Evolutionary conservation across 257 asterid genomes (phyloP), one percentile per base, ranked within the genome.

Genomic region (Capsicum rhomboideum): DNA sequence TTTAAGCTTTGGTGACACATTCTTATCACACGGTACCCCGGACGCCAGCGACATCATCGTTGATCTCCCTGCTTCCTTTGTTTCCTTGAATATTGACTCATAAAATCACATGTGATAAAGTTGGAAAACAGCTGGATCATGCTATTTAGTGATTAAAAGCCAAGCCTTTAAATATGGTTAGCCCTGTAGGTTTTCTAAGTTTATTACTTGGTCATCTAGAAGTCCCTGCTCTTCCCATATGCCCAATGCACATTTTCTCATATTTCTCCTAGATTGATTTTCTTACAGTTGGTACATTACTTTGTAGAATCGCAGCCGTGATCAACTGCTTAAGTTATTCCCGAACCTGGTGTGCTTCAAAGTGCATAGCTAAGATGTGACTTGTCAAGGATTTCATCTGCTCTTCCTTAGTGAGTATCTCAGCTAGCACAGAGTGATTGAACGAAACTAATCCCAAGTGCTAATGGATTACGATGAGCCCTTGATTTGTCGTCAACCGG

Each of bases 271-370:
- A 66, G 31, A 46, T 64, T 31, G 26, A 44, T 42, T 69, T 61
- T 64, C 54, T 69, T 75, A 69, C 53, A 44, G 31, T 34, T 3
- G 75, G 17, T 82, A 37, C 75, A 67, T 85, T 82, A 46, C 55
- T 55, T 86, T 67, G 86, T 91, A 93, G 99, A 91, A 91, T 84
- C 92, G 98, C 53, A 90, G 86, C 88, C 93, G 90, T 26, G 93
- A 87, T 46, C 90, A 93, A 82, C 88, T 97, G 91, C 96, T 95
- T 37, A 89, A 89, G 86, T 17, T 92, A 88, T 96, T 94, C 84
- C 98, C 98, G 3, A 92, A 91, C 72, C 87, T 97, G n/a, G 83
- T 67, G 79, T 92, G 97, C 91, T 97, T 97, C 72, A 95, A 93
- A 88, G 98, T 95, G 84, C 99, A 96, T 59, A 94, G 98, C 92